Evolutionary conservation across 352 stramenopile species (phyloP), one percentile per base, ranked within the genome.

Genomic region (Peronosclerospora sorghi): DNA sequence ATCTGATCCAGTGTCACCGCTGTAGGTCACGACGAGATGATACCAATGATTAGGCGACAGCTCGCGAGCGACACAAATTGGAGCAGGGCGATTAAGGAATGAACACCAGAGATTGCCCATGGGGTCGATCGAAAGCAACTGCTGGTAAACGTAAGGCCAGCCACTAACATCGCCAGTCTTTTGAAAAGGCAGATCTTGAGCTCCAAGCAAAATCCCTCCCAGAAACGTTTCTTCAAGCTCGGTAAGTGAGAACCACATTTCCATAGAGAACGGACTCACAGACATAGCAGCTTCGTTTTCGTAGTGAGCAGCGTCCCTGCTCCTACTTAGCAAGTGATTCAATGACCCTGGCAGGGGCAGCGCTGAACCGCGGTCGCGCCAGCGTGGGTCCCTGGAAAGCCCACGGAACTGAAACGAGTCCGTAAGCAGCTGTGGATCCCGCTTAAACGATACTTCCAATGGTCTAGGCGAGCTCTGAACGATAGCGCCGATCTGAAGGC

Each of bases 231-330:
- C 70, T 7, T 56, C 42, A n/a, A 56, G 59, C 36, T 83, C 70
- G 9, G 52, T 60, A 14, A 86, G 55, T 8, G 64, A 80, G 56
- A 86, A 86, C 71, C 74, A 86, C 8, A 80, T 55, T 32, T 76
- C 72, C 34, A 84, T 59, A 0, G 69, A 67, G 41, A 86, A 86
- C 12, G 55, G 36, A 15, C 62, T 54, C 8, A 41, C 36, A 30
- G 28, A 17, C n/a, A 8, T 54, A 18, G 42, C 42, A 24, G 29
- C 41, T 46, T 65, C 45, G 17, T 30, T 45, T 8, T 55, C 41
- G 13, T 50, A 49, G 1, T 52, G 24, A 12, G 32, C 39, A 29
- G 40, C 38, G 17, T 60, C 41, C 45, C 48, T 36, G 13, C 36
- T 45, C 8, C 10, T 39, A 4, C 45, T 54, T 4, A 83, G 51